A percentile compares a stretch with the other conserved stretches of the same genome.
phyloP scores from a whole-genome alignment of 2,329 filamentous ascomycete genomes.

The Venturia effusa region DNA sequence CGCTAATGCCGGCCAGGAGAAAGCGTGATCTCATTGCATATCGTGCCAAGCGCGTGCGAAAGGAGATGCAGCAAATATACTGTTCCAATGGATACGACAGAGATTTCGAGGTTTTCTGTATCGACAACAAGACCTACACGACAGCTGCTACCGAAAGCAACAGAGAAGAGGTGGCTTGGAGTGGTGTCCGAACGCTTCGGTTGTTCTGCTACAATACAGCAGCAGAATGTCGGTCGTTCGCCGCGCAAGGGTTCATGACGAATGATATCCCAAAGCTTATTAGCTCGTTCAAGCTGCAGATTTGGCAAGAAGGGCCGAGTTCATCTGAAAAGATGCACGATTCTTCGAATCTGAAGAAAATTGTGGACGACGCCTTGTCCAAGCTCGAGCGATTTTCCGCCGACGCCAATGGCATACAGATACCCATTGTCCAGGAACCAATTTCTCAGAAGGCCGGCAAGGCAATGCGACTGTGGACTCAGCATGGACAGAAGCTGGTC shows the following conservation, averaged over 20 bases:
- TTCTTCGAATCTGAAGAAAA: no score
- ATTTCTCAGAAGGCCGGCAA: not conserved
- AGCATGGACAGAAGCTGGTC: not conserved
- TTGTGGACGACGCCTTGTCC: not conserved
- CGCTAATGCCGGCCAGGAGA: no score
- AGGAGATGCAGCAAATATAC: no score
- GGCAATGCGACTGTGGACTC: not conserved
- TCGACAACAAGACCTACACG: not conserved
- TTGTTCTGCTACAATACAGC: not conserved
- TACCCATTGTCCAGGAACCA: not conserved
- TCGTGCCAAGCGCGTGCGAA: no score
- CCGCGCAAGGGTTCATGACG: not conserved
- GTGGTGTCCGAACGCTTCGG: not conserved
- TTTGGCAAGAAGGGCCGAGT: not conserved
- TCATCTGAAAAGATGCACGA: not conserved
- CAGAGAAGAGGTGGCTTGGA: not conserved
- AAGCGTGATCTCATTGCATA: no score
- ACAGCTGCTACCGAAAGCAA: not conserved
- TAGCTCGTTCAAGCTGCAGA: not conserved
- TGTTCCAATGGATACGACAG: no score
- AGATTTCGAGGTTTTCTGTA: not conserved
- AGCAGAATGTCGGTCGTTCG: not conserved
- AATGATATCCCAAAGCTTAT: not conserved
- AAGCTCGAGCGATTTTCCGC: not conserved
- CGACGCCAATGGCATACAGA: no score